Evolutionary conservation across 805 yeast species (phyloP), one percentile per base, ranked within the genome.

Genomic region (Hagleromyces aurorensis): DNA sequence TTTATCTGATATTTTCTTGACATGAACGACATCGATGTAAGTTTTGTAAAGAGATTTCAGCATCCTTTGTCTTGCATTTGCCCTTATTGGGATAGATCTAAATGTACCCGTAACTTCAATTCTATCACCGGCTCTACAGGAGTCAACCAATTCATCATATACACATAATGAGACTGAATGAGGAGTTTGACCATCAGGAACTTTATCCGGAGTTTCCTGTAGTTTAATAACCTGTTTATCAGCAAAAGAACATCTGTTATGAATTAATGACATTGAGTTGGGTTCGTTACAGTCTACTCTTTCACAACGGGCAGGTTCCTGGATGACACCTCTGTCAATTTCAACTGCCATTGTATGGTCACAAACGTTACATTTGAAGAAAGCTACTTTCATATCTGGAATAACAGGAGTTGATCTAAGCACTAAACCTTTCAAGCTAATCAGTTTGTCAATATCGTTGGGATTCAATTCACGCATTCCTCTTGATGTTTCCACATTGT

Each of bases 111-210:
- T 86, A 12, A 87, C 93, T 56, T 89, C 95, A 26, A 91, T 71
- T 36, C 96, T 72, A 57, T 91, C 98, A 67, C 98, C 98, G 6
- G 98, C 96, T 46, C 94, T 72, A 48, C 94, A 81, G 31, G 82
- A 69, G 56, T 91, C 98, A 1, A 91, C 98, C 38, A 91, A 67
- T 55, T 91, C 97, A 57, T 91, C 98, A 52, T 89, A 91, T 1
- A 84, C 94, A 63, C 96, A 85, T 16, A 91, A 63, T 5, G 94
- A 84, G 27, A 91, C 83, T 9, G 96, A 79, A 57, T 91, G 98
- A 2, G 98, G 98, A 3, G 98, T 91, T 59, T 91, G 98, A 11
- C 98, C 98, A 60, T 83, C 97, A 4, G 98, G 98, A 10, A 89
- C 94, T 38, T 75, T 68, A 57, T 91, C 98, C 1, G 96, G 96